Evolutionary conservation across 306 rosid genomes (phyloP).

Genomic region (Sesbania bispinosa): DNA sequence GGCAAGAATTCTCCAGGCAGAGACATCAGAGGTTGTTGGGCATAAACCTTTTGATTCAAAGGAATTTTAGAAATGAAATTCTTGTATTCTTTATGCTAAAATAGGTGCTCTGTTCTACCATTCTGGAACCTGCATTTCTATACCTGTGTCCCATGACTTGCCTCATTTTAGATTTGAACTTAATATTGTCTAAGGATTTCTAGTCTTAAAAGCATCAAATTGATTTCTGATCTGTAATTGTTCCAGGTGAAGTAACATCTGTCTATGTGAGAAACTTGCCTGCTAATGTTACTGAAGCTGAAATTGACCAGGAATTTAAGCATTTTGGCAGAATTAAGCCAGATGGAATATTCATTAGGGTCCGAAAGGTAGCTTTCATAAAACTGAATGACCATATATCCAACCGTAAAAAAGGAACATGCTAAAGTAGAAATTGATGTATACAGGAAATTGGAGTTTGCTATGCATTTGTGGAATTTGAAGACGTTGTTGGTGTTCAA

Average conservation of each 20-base stretch:
- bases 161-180: not conserved
- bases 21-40: not conserved
- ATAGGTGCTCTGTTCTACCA: not conserved
- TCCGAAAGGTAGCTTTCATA: conserved; percentile 56
- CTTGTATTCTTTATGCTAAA: not conserved
- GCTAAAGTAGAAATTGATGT: conserved; percentile 27
- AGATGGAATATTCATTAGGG: conserved; percentile 84
- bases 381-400: not conserved
- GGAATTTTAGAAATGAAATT: not conserved
- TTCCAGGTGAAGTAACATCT: conserved; percentile 79
- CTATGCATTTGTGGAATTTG: conserved; percentile 95
- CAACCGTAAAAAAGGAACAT: not conserved
- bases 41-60: not conserved
- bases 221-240: conserved; percentile 29
- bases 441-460: conserved; percentile 95
- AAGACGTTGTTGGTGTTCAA: conserved; percentile 79
- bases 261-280: conserved; percentile 92
- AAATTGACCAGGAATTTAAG: conserved; percentile 77
- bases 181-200: not conserved
- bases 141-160: not conserved
- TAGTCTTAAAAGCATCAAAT: conserved; percentile 13
- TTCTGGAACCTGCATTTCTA: not conserved
- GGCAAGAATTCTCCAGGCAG: not conserved
- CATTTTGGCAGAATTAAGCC: conserved; percentile 74
- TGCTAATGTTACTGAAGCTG: conserved; percentile 70